phyloP scores from a whole-genome alignment of 2,329 filamentous ascomycete species.

The Simplicillium aogashimaense region DNA sequence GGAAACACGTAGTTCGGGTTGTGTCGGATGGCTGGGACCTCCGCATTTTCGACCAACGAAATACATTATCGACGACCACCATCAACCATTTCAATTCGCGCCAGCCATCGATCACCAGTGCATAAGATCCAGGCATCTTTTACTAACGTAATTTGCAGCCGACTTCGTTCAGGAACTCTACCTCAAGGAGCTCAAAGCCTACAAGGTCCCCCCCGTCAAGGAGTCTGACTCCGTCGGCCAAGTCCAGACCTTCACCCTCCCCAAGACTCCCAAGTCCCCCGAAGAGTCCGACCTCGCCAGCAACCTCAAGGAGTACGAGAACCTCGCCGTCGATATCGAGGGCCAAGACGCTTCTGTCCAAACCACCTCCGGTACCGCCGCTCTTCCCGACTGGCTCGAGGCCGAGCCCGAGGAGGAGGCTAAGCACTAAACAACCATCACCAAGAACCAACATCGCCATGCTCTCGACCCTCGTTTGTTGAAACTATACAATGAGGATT shows the following conservation, averaged over 20 bases:
- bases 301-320: slow-evolving; percentile 91
- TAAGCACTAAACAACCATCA: slow-evolving; percentile 32
- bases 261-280: slow-evolving; percentile 75
- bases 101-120: too few relatives aligned
- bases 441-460: neutral
- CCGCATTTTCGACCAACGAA: slow-evolving; percentile 7
- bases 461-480: too few relatives aligned
- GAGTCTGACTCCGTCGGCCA: slow-evolving; percentile 79
- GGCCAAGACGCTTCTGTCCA: slow-evolving; percentile 60
- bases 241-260: slow-evolving; percentile 77
- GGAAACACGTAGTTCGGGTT: neutral
- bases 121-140: too few relatives aligned
- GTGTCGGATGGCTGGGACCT: too few relatives aligned
- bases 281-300: slow-evolving; percentile 90
- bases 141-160: slow-evolving; percentile 55
- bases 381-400: slow-evolving; percentile 68
- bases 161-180: slow-evolving; percentile 98
- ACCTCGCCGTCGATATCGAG: slow-evolving; percentile 88
- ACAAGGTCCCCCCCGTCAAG: slow-evolving; percentile 81
- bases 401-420: slow-evolving; percentile 57
- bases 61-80: neutral
- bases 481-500: too few relatives aligned
- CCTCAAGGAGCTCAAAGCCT: slow-evolving; percentile 88
- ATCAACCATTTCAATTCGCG: too few relatives aligned
- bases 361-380: slow-evolving; percentile 46